phyloP scores from a whole-genome alignment of 805 yeast genomes.

The Metschnikowia peoriensis region DNA sequence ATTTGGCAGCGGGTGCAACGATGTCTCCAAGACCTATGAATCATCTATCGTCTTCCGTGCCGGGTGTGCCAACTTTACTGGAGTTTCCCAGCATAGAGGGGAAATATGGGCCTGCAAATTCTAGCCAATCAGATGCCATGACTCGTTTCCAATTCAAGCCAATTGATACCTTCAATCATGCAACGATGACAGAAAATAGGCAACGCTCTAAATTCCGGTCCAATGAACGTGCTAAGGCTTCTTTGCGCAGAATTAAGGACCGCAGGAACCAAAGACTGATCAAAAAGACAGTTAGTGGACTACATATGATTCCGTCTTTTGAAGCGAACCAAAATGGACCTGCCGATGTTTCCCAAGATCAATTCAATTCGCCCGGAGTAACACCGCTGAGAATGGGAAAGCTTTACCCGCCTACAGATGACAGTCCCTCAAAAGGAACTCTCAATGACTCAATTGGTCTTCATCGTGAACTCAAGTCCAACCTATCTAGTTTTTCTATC shows the following conservation, averaged over 20 bases:
- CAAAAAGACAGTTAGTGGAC: constrained; percentile 20
- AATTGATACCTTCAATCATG: constrained; percentile 13
- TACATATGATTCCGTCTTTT: constrained; percentile 1
- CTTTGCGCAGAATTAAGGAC: constrained; percentile 57
- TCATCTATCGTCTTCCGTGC: constrained; percentile 12
- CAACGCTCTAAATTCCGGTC: constrained; percentile 34
- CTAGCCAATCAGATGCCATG: constrained; percentile 16
- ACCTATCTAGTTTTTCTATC: constrained; percentile 1
- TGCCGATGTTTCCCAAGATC: neutral
- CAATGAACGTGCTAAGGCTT: constrained; percentile 63
- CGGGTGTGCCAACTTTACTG: constrained; percentile 40
- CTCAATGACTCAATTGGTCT: neutral
- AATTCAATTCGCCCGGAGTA: neutral
- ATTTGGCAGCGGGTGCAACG: constrained; percentile 15
- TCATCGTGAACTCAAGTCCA: constrained; percentile 1
- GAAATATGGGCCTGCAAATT: constrained; percentile 25
- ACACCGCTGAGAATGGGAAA: neutral
- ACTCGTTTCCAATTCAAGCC: constrained; percentile 18
- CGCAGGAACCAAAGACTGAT: constrained; percentile 50
- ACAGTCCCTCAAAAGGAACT: neutral
- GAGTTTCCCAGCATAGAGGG: constrained; percentile 43
- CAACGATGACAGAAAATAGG: constrained; percentile 14
- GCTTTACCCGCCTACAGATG: neutral
- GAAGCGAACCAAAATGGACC: neutral
- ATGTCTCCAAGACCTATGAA: constrained; percentile 12